These are phyloP conservation scores for Tricladium varicosporioides DNA, from an alignment of 2,329 filamentous ascomycete genomes.

Conservation along the genomic window DNA sequence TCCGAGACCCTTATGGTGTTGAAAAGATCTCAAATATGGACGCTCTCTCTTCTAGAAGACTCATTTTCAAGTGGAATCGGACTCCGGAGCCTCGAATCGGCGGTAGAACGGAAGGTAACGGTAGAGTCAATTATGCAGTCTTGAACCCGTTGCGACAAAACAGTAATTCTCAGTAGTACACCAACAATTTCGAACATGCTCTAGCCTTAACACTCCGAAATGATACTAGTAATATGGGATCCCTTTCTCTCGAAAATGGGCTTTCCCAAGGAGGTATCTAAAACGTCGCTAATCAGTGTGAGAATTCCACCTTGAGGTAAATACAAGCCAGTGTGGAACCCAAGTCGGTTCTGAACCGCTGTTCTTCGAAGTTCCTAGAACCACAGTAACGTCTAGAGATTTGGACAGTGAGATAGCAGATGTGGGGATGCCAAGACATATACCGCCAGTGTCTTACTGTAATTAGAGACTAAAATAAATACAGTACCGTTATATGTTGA, in stretches of 20 bases:
- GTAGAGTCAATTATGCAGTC: too few species aligned
- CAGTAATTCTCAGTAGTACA: background rate
- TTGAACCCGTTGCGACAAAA: background rate
- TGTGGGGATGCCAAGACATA: background rate
- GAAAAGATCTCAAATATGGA: too few species aligned
- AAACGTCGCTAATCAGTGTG: background rate
- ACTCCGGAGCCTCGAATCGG: too few species aligned
- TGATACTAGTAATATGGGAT: background rate
- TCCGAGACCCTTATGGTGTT: too few species aligned
- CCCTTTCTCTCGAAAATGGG: background rate
- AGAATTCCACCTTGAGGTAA: background rate
- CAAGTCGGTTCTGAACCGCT: background rate
- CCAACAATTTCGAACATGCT: background rate
- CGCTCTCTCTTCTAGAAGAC: too few species aligned
- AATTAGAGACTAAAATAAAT: conserved; percentile 1
- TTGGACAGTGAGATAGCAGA: background rate
- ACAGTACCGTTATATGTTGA: conserved; percentile 3
- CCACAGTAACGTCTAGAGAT: conserved; percentile 3
- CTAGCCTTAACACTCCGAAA: background rate
- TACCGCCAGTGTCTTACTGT: background rate
- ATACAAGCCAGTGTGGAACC: conserved; percentile 1
- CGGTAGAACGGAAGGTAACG: too few species aligned
- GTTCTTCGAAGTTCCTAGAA: background rate
- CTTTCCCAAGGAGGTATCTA: background rate
- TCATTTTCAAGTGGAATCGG: too few species aligned